Evolutionary conservation across 2,329 filamentous ascomycete genomes (phyloP), one percentile per base, ranked within the genome.

Genomic region (Arthrobotrys iridis): DNA sequence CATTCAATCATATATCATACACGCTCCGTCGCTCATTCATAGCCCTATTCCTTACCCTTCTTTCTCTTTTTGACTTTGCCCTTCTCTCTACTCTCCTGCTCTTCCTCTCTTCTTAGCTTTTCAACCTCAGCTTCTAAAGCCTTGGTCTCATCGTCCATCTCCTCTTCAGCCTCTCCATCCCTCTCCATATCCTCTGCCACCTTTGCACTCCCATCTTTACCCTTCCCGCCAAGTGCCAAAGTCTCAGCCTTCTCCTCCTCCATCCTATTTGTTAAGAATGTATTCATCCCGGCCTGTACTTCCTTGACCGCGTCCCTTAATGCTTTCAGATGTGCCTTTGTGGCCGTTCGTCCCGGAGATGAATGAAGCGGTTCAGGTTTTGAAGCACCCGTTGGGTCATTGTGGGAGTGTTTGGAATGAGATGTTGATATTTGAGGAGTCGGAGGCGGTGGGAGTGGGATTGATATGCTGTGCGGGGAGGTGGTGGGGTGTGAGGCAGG

Each of bases 111-210:
- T 33, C 24, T 62, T 22, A 65, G 30, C n/a, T 43, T 63, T 24
- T 67, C 71, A 48, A 75, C 63, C 24, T 75, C 71, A 8, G 41
- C 63, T 37, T 75, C 71, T 41, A 75, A 41, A 43, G 48, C 52
- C 26, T 75, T 75, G 10, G 71, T 75, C 48, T 75, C 71, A 13
- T 75, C 71, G 40, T 75, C 71, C 71, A 75, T 58, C 30, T 75
- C 71, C 46, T 75, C 71, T 35, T 75, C 71, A 7, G 64, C 33
- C 11, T 75, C 71, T 8, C 71, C 71, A 43, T 75, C 71, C 22
- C 63, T 46, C 48, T 75, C 71, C 71, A 75, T 75, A 58, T 75
- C 46, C 18, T 75, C 71, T 1, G 71, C 71, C 13, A 50, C 63
- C 40, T 58, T 45, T 1, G 50, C 48, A 20, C 33, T 55, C 57